phyloP scores from a whole-genome alignment of 768 basidiomycete species.

The Termitomyces sp. region DNA sequence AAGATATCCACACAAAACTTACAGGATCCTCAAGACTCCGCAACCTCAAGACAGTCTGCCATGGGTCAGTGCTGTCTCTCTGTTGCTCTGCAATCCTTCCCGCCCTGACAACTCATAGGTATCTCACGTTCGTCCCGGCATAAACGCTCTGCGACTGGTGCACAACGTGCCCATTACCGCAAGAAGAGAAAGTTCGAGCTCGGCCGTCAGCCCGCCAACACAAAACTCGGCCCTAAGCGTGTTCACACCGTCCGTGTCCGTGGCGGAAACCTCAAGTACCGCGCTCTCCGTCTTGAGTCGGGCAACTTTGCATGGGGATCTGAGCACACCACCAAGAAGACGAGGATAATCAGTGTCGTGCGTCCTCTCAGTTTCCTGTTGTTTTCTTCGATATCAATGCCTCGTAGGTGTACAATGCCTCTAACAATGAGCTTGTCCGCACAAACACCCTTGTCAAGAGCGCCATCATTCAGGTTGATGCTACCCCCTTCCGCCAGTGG shows the following conservation, averaged over 20 bases:
- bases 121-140: slow-evolving; percentile 96
- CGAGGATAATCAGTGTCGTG: slow-evolving; percentile 93
- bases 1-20: slow-evolving; percentile 51
- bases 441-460: slow-evolving; percentile 99
- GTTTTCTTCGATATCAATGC: not conserved
- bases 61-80: slow-evolving; percentile 60
- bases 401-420: slow-evolving; percentile 90
- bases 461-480: slow-evolving; percentile 96
- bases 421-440: slow-evolving; percentile 99
- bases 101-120: slow-evolving; percentile 45
- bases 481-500: slow-evolving; percentile 99
- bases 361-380: slow-evolving; percentile 26
- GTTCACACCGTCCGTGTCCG: slow-evolving; percentile 93
- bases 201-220: slow-evolving; percentile 96
- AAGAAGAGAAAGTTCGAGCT: slow-evolving; percentile 99
- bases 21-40: slow-evolving; percentile 36
- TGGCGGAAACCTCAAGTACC: slow-evolving; percentile 93
- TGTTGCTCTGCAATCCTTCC: slow-evolving; percentile 7
- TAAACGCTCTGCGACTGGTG: slow-evolving; percentile 93
- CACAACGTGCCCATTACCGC: slow-evolving; percentile 92
- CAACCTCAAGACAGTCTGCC: slow-evolving; percentile 67
- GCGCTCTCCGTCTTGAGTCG: slow-evolving; percentile 92
- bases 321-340: slow-evolving; percentile 92
- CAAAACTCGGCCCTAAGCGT: slow-evolving; percentile 94
- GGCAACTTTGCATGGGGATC: slow-evolving; percentile 99